A percentile compares a stretch with the other conserved stretches of the same genome.
These are phyloP conservation scores for Yarrowia sp. DNA, from an alignment of 805 yeast genomes.

Conservation along the genomic window DNA sequence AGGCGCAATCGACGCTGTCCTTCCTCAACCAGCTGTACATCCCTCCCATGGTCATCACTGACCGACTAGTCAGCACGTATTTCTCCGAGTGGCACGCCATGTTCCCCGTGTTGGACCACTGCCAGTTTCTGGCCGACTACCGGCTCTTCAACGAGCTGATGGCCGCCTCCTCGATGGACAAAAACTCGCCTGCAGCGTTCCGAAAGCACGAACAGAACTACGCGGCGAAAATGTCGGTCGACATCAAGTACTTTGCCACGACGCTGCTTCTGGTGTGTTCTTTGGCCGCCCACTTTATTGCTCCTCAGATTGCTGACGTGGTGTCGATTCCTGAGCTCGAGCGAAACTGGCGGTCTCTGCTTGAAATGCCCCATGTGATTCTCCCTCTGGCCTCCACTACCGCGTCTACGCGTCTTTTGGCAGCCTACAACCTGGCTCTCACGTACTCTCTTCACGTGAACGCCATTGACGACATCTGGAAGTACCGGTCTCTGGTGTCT, in stretches of 20 bases:
- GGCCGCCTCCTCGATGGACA: constrained; percentile 36
- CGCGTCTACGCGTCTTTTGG: constrained; percentile 11
- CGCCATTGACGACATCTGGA: constrained; percentile 75
- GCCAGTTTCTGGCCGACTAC: constrained; percentile 70
- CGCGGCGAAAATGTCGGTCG: constrained; percentile 34
- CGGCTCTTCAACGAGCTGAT: constrained; percentile 49
- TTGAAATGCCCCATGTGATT: constrained; percentile 28
- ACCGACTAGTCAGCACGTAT: constrained; percentile 68
- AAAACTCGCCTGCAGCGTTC: constrained; percentile 14
- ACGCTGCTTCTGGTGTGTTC: constrained; percentile 46
- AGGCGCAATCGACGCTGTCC: constrained; percentile 33
- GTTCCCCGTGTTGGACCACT: constrained; percentile 73
- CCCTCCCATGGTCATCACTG: constrained; percentile 66
- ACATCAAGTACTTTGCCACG: constrained; percentile 43
- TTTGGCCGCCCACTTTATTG: constrained; percentile 44
- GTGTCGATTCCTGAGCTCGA: constrained; percentile 26
- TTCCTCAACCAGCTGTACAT: constrained; percentile 45
- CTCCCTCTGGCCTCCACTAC: constrained; percentile 32
- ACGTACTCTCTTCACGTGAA: constrained; percentile 77
- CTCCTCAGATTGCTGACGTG: constrained; percentile 17
- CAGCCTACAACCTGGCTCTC: constrained; percentile 57
- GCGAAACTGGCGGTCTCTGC: constrained; percentile 36
- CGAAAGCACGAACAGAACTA: constrained; percentile 20
- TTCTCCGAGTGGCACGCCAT: constrained; percentile 80
- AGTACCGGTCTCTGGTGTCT: constrained; percentile 73